These are phyloP conservation scores for Fusarium camptoceras DNA, from an alignment of 2,329 filamentous ascomycete genomes.

Conservation along the genomic window DNA sequence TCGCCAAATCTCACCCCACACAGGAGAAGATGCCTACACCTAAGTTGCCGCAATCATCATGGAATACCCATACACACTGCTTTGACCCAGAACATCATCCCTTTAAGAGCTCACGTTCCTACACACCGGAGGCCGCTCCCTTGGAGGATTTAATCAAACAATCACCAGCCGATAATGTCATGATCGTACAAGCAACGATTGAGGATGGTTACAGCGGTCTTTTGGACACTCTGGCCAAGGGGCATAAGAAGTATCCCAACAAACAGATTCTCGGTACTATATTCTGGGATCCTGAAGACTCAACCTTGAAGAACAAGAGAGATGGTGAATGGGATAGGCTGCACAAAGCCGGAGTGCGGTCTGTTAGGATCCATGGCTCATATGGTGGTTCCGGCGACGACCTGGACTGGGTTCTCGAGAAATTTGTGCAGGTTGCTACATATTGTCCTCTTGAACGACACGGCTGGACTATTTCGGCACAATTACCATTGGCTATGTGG, in stretches of 20 bases:
- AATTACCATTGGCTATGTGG: slow-evolving; percentile 3
- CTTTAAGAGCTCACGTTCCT: neutral
- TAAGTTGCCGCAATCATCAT: neutral
- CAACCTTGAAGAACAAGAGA: neutral
- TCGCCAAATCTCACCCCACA: neutral
- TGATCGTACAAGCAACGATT: slow-evolving; percentile 17
- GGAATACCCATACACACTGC: slow-evolving; percentile 12
- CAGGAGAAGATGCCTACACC: neutral
- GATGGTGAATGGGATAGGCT: neutral
- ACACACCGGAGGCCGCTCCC: slow-evolving; percentile 2
- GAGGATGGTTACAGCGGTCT: slow-evolving; percentile 8
- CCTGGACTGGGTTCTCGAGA: neutral
- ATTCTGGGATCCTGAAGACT: neutral
- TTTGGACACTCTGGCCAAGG: neutral
- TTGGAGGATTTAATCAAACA: neutral
- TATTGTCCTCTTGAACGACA: neutral
- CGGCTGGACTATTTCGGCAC: slow-evolving; percentile 5
- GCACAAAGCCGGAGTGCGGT: neutral
- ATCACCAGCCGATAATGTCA: neutral
- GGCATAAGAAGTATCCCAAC: fast-evolving
- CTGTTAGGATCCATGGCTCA: slow-evolving; percentile 5
- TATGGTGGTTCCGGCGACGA: slow-evolving; percentile 1
- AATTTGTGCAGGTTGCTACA: neutral
- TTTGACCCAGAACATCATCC: neutral
- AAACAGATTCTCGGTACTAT: neutral